phyloP scores from a whole-genome alignment of 73 alveolate genomes.

The Paramecium bursaria region DNA sequence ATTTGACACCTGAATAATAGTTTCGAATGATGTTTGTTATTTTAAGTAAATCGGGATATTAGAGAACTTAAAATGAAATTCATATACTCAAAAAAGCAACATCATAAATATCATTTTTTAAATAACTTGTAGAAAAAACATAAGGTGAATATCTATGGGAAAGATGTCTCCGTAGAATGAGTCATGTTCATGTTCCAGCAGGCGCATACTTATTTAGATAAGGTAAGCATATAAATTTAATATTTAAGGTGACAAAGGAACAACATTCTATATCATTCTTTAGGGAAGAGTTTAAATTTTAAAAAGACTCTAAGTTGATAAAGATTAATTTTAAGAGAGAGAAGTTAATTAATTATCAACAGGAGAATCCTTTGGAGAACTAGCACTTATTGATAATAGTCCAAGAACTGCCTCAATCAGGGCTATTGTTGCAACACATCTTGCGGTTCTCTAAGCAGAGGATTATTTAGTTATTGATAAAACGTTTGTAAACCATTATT shows the following conservation, averaged over 20 bases:
- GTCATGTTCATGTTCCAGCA: background rate
- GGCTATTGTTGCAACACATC: constrained; percentile 38
- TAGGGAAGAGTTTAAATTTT: constrained; percentile 21
- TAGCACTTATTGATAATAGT: constrained; percentile 59
- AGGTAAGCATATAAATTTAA: no score
- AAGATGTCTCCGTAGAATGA: constrained; percentile 23
- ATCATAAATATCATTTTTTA: background rate
- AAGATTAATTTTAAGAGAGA: constrained; percentile 23
- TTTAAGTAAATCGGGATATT: constrained; percentile 23
- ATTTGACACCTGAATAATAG: background rate
- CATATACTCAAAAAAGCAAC: constrained; percentile 34
- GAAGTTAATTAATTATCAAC: constrained; percentile 27
- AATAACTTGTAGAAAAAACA: constrained; percentile 4
- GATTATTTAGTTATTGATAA: constrained; percentile 36
- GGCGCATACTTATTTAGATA: constrained; percentile 40
- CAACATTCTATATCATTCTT: constrained; percentile 43
- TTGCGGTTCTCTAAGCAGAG: constrained; percentile 60
- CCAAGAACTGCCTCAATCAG: constrained; percentile 67
- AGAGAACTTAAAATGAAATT: constrained; percentile 46
- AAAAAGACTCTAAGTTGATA: background rate
- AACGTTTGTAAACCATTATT: background rate
- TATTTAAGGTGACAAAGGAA: constrained; percentile 52
- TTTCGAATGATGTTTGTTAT: constrained; percentile 18
- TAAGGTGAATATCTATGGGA: constrained; percentile 47
- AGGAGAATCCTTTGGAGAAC: constrained; percentile 67